phyloP scores from a whole-genome alignment of 768 basidiomycete genomes.

The Boletus sp. region DNA sequence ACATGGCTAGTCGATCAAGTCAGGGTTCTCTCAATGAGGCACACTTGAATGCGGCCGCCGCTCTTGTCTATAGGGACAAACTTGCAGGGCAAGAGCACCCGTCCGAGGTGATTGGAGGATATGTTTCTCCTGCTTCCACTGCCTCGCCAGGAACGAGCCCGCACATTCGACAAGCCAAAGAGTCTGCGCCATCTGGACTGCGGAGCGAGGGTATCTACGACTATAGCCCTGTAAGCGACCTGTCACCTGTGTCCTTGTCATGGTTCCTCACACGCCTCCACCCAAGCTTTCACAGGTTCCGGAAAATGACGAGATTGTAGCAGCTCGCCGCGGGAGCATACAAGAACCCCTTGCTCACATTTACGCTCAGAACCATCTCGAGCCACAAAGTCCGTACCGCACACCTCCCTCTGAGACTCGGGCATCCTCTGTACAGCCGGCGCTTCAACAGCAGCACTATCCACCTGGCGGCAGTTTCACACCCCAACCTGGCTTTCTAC shows the following conservation, averaged over 20 bases:
- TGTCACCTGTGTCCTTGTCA: neutral
- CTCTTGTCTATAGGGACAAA: slow-evolving; percentile 25
- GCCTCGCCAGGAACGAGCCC: slow-evolving; percentile 40
- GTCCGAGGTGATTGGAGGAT: slow-evolving; percentile 27
- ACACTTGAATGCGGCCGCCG: slow-evolving; percentile 19
- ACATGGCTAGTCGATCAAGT: slow-evolving; percentile 31
- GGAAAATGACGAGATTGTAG: slow-evolving; percentile 18
- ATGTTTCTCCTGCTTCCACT: slow-evolving; percentile 45
- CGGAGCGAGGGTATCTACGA: slow-evolving; percentile 28
- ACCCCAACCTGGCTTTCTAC: slow-evolving; percentile 10
- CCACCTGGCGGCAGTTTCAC: slow-evolving; percentile 13
- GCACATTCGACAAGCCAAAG: slow-evolving; percentile 24
- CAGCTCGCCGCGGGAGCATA: slow-evolving; percentile 28
- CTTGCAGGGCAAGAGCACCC: slow-evolving; percentile 22
- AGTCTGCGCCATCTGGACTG: slow-evolving; percentile 19
- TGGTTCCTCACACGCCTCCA: neutral
- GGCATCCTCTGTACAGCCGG: slow-evolving; percentile 13
- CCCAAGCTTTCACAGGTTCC: slow-evolving; percentile 22
- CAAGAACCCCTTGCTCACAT: slow-evolving; percentile 24
- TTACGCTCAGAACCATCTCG: slow-evolving; percentile 18
- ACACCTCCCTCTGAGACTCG: slow-evolving; percentile 18
- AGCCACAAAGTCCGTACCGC: slow-evolving; percentile 15
- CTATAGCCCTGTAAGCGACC: slow-evolving; percentile 21
- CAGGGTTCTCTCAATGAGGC: slow-evolving; percentile 32
- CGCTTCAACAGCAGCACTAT: slow-evolving; percentile 18